Base-by-base conservation (phyloP, 2,329 filamentous ascomycete genomes). In the Coleophoma eucalyptorum region DNA sequence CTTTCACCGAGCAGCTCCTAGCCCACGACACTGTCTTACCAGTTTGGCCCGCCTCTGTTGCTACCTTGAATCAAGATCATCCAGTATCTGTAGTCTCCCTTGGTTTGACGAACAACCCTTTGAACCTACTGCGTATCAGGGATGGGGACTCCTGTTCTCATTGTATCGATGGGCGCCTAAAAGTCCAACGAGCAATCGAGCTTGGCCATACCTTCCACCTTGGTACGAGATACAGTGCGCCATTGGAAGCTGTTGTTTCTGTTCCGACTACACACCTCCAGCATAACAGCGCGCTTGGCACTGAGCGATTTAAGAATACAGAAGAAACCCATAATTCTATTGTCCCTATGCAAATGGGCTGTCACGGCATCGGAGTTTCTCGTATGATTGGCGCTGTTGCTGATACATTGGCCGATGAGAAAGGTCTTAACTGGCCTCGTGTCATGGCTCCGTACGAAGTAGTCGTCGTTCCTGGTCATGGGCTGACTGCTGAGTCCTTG, bases 181-280 rank as follows among this genome's bases (percentile, higher is more conserved):
- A 74, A 41, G 75, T 88, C 3, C 79, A 87, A 51, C 85, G 80
- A 55, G 89, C 91, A 7, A 86, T 97, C 46, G 94, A 99, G 69
- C 78, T 97, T 15, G 94, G 90, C 1, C 94, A 99, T 68, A 97
- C 94, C 0, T 99, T 99, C 71, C 86, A 95, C 67, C 83, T 99
- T 1, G 92, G 93, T 11, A 92, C 89, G 1, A 83, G 92, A 31
- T 99, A 99, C 72, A 92, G 88, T 20, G 75, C 81, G 18, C 86
- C 90, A 0, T 76, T 99, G 1, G 72, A 78, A 7, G 87, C 89
- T 1, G 75, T 70, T 1, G 79, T 94, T 2, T 71, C 73, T 13
- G 58, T 74, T 21, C 78, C 71, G 21, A 43, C 47, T 26, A 52
- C 60, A 15, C 60, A 55, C 19, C 63, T 67, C 37, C 38, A 55